Base-by-base conservation (phyloP, 176 grass and related monocot genomes). In the Oryza coarctata region DNA sequence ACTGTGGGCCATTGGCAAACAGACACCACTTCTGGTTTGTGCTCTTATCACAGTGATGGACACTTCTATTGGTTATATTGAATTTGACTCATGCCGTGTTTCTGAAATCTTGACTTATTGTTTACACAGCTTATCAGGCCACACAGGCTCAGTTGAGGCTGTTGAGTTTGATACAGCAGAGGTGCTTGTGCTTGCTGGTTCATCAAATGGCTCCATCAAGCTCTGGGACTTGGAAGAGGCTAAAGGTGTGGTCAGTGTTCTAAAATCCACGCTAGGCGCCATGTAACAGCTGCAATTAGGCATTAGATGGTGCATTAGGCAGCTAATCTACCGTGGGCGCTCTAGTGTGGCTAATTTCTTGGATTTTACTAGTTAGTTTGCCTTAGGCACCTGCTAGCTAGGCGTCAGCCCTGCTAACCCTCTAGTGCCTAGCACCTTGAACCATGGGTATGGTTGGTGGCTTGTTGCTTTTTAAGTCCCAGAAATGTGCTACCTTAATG, bases 151-250 rank as follows among this genome's bases (percentile, higher is more conserved):
- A 13, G 93, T 99, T 14, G 96, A 95, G 32, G 80, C 91, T 35
- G 93, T 99, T 66, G 89, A 92, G 32, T 95, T 99, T 86, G 93
- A 99, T 88, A 93, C 93, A 20, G 91, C 85, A 28, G 96, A 99
- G 80, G 89, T 93, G 30, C 88, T 99, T 84, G 91, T 99, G 80
- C 90, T 99, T 76, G 93, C 90, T 71, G 96, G 96, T 68, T 94
- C 91, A 77, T 95, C 91, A 29, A 99, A 88, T 43, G 96, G 96
- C 15, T 87, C 89, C 40, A 95, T 95, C 87, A 99, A 95, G 69
- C 91, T 99, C 71, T 99, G 96, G 96, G 93, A 99, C 74, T 83
- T 95, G 22, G 93, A 99, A 84, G 93, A 99, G 86, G 93, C 90
- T 27, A 99, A 99, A 86, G 88, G 96, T 99, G 78, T 64, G 36